A percentile compares a stretch with the other conserved stretches of the same genome.
These are phyloP conservation scores for Fusarium continuum DNA, from an alignment of 2,329 filamentous ascomycete genomes.

Conservation along the genomic window DNA sequence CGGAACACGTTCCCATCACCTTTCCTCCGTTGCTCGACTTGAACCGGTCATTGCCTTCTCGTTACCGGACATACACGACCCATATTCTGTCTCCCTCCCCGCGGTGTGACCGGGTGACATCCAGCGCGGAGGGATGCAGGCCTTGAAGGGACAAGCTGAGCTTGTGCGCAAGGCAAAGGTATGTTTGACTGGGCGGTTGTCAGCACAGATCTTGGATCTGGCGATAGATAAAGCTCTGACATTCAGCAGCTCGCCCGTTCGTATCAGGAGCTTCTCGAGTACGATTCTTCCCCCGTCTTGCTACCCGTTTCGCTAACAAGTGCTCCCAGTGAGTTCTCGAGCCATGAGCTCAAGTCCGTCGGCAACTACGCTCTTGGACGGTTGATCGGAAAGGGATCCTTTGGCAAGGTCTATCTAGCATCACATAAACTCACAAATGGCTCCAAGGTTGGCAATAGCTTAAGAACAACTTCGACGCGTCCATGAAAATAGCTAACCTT, in stretches of 20 bases:
- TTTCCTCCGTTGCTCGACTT: conserved; percentile 16
- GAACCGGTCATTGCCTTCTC: background rate
- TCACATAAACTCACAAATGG: conserved; percentile 98
- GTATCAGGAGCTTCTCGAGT: conserved; percentile 96
- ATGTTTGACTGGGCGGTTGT: conserved; percentile 22
- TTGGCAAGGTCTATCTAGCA: conserved; percentile 97
- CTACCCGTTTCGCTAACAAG: conserved; percentile 3
- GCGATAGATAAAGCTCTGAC: background rate
- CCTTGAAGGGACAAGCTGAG: conserved; percentile 66
- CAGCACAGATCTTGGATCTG: background rate
- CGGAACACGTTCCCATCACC: conserved; percentile 29
- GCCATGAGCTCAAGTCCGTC: conserved; percentile 88
- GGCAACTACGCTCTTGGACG: conserved; percentile 94
- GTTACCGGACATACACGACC: conserved; percentile 2
- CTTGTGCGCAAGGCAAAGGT: conserved; percentile 71
- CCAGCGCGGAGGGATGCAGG: conserved; percentile 58
- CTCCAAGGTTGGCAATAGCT: conserved; percentile 75
- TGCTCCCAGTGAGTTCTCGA: conserved; percentile 84
- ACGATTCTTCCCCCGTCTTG: conserved; percentile 50
- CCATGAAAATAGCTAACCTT: conserved; percentile 8
- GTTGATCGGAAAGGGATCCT: conserved; percentile 96
- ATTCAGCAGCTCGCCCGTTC: conserved; percentile 83
- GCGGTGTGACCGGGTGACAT: conserved; percentile 38
- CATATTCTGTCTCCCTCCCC: conserved; percentile 27
- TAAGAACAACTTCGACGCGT: background rate